Evolutionary conservation across 306 rosid genomes (phyloP), one percentile per base, ranked within the genome.

Genomic region (Alnus rubra): DNA sequence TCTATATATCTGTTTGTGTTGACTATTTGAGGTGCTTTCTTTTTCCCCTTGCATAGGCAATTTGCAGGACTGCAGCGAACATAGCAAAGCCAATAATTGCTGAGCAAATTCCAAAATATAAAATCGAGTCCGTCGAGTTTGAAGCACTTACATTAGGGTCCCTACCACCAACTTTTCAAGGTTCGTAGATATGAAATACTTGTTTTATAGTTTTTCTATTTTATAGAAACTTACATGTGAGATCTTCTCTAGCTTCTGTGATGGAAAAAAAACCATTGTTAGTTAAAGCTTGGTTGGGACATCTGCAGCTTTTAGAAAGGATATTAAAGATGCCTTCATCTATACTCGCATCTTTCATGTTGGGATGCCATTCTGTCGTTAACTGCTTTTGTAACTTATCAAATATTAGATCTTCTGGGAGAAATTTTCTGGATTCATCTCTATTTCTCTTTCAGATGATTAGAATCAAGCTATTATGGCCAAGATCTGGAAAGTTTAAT

Each of bases 121-220:
- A 94, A 80, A 88, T 94, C 6, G 97, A 94, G 12, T 82, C 97
- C 1, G 88, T 92, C 59, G 94, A 90, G 37, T 92, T 94, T 76
- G 93, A 94, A 84, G 82, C 65, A 58, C 88, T 94, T 64, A 92
- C 98, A 9, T 70, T 94, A 15, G 98, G 98, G 74, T 73, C 89
- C 48, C 81, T 94, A 71, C 98, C 97, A 1, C 98, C 94, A 67
- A 92, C 97, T 77, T 94, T 94, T 85, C 98, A 94, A 87, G 98
- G 97, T 94, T 79, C 23, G 80, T 58, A 45, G 4, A 68, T 76
- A 8, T 68, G 81, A 50, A 31, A 42, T 68, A 60, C 65, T 54
- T 73, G 74, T 82, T 68, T 8, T 58, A 44, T 28, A 42, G 63
- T 52, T 74, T 72, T 37, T 72, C n/a, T 42, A 39, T 55, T 64